Evolutionary conservation across 352 stramenopile genomes (phyloP).

Genomic region (Phytophthora boehmeriae): DNA sequence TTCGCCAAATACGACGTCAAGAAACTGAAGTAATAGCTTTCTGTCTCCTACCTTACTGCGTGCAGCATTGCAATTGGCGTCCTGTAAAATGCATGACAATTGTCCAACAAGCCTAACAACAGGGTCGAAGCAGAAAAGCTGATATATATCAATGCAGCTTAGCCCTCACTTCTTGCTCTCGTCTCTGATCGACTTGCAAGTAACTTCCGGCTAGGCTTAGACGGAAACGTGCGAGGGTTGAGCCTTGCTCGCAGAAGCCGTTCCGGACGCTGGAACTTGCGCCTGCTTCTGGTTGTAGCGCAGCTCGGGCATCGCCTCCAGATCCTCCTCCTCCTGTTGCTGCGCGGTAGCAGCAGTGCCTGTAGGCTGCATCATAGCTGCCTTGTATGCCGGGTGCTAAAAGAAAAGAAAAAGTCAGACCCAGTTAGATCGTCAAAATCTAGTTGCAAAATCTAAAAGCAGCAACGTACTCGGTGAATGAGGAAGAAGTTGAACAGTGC

Average conservation of each 20-base stretch:
- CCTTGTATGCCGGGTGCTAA: conserved; percentile 82
- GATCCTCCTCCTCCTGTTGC: conserved; percentile 61
- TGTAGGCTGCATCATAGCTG: conserved; percentile 69
- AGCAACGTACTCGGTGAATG: conserved; percentile 68
- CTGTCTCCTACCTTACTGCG: conserved; percentile 17
- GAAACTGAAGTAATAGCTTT: conserved; percentile 16
- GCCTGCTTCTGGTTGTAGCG: conserved; percentile 77
- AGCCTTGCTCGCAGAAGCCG: conserved; percentile 39
- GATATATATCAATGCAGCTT: conserved; percentile 44
- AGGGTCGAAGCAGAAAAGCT: conserved; percentile 31
- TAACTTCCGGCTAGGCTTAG: conserved; percentile 22
- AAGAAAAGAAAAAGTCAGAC: conserved; percentile 4
- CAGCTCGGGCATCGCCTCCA: conserved; percentile 80
- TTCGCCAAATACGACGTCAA: conserved; percentile 23
- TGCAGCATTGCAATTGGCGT: conserved; percentile 5
- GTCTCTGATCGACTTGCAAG: conserved; percentile 17
- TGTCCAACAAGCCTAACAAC: conserved; percentile 8
- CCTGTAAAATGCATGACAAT: background rate
- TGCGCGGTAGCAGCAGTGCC: conserved; percentile 28
- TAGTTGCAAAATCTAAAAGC: conserved; percentile 2
- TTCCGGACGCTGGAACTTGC: conserved; percentile 28
- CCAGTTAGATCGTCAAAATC: conserved; percentile 11
- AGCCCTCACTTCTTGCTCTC: conserved; percentile 21
- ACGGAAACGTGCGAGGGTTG: conserved; percentile 72
- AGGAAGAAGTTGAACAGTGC: conserved; percentile 90